Evolutionary conservation across 441 rosid genomes (phyloP), one percentile per base, ranked within the genome.

Genomic region (Arabidopsis hybrid): DNA sequence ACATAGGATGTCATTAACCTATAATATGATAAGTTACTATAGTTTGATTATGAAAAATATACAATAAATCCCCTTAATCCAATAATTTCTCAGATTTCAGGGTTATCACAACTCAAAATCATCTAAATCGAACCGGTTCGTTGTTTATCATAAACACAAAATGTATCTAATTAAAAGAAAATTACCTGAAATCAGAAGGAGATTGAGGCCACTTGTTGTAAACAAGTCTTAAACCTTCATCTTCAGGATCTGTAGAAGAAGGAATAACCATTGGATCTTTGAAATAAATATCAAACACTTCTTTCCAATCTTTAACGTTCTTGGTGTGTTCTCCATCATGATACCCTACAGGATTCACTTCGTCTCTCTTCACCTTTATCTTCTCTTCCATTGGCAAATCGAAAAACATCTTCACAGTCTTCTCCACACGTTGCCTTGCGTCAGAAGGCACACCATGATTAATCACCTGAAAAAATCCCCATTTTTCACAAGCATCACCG

Each of bases 311-410:
- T 74, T 84, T 86, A 26, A 89, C 88, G 62, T 91, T 93, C 81
- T 89, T 91, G 3, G 95, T 91, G 73, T 88, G 92, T 78, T 92
- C 95, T 36, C 83, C 63, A 18, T 92, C 93, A 73, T 90, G 72
- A 52, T 83, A 91, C 16, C 93, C 96, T 79, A 78, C 71, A 1
- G 88, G 83, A 47, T 80, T 72, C 65, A 73, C 83, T 63, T 85
- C 92, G 46, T 83, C 87, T 79, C 95, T 80, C 70, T 79, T 79
- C 74, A 84, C 90, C 75, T 84, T 78, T 63, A 71, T 69, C 78
- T 88, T 86, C 76, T 85, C 87, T 76, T 82, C 85, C 46, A 58
- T 5, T 6, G 83, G 75, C 65, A 61, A 83, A 55, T 78, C 78
- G 32, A 86, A 88, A 77, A 86, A 88, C 21, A 39, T 42, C 77